These are phyloP conservation scores for Eucommia ulmoides DNA, from an alignment of 257 asterid species.

Conservation along the genomic window DNA sequence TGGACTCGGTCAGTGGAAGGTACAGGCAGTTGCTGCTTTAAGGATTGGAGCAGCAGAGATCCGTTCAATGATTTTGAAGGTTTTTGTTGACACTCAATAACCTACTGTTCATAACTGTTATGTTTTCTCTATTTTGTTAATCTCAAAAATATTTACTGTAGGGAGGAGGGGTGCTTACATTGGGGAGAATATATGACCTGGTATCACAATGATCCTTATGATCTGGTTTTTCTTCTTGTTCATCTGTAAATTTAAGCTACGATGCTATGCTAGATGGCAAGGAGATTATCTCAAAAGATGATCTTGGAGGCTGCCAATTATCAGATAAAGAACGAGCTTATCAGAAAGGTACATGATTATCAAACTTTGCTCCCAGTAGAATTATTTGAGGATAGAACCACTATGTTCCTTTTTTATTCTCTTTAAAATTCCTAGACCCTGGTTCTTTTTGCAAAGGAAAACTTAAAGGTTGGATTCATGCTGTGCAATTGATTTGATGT, in stretches of 20 bases:
- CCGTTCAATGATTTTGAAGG: conserved; percentile 63
- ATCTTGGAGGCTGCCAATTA: conserved; percentile 71
- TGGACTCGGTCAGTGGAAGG: conserved; percentile 80
- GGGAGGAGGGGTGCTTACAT: conserved; percentile 89
- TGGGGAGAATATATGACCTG: conserved; percentile 56
- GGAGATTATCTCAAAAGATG: conserved; percentile 61
- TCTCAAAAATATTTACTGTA: conserved; percentile 19
- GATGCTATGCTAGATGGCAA: conserved; percentile 48
- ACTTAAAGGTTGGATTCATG: no score
- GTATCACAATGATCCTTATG: conserved; percentile 25
- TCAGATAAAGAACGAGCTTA: conserved; percentile 55
- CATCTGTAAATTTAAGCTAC: conserved; percentile 11
- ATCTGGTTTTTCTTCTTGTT: conserved; percentile 8
- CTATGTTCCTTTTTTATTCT: neutral
- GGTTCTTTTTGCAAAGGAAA: neutral
- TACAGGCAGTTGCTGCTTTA: conserved; percentile 66
- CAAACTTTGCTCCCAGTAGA: neutral
- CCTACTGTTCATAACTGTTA: conserved; percentile 3
- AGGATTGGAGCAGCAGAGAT: conserved; percentile 64
- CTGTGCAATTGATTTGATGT: neutral
- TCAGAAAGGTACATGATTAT: conserved; percentile 44
- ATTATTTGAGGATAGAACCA: neutral
- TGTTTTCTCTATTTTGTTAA: conserved; percentile 4
- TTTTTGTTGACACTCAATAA: conserved; percentile 11
- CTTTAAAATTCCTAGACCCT: neutral